Evolutionary conservation across 352 stramenopile genomes (phyloP).

Genomic region (Globisporangium sylvaticum): DNA sequence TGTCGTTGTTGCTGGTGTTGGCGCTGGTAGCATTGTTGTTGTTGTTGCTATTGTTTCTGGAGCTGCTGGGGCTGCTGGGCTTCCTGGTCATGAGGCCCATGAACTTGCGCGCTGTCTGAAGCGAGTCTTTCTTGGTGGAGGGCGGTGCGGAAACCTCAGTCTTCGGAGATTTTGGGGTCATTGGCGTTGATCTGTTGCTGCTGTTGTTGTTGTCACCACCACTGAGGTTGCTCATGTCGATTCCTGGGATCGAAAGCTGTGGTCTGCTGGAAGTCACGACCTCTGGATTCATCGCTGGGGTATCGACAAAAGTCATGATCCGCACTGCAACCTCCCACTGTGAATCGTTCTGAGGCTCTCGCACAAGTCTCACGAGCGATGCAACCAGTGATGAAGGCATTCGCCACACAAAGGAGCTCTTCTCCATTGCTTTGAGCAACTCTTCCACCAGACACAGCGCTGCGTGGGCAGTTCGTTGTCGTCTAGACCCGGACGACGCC

Average conservation of each 20-base stretch:
- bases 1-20: slow-evolving; percentile 20
- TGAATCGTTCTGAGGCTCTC: slow-evolving; percentile 24
- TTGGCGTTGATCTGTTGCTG: background rate
- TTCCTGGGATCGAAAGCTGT: background rate
- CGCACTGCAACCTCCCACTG: slow-evolving; percentile 40
- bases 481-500: slow-evolving; percentile 3
- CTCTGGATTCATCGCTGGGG: slow-evolving; percentile 5
- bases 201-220: background rate
- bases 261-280: background rate
- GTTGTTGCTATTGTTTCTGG: slow-evolving; percentile 14
- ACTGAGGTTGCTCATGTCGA: background rate
- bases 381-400: slow-evolving; percentile 30
- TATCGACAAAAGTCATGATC: slow-evolving; percentile 36
- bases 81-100: slow-evolving; percentile 24
- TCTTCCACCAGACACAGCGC: slow-evolving; percentile 36
- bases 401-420: slow-evolving; percentile 22
- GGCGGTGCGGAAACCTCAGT: background rate
- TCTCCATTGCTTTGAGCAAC: slow-evolving; percentile 29
- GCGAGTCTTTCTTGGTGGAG: slow-evolving; percentile 15
- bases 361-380: slow-evolving; percentile 32
- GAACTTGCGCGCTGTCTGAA: slow-evolving; percentile 19
- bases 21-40: slow-evolving; percentile 12
- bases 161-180: background rate
- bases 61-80: slow-evolving; percentile 15
- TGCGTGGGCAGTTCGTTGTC: background rate